Evolutionary conservation across 1,284 basidiomycete species (phyloP).

Genomic region (Cutaneotrichosporon sp.): DNA sequence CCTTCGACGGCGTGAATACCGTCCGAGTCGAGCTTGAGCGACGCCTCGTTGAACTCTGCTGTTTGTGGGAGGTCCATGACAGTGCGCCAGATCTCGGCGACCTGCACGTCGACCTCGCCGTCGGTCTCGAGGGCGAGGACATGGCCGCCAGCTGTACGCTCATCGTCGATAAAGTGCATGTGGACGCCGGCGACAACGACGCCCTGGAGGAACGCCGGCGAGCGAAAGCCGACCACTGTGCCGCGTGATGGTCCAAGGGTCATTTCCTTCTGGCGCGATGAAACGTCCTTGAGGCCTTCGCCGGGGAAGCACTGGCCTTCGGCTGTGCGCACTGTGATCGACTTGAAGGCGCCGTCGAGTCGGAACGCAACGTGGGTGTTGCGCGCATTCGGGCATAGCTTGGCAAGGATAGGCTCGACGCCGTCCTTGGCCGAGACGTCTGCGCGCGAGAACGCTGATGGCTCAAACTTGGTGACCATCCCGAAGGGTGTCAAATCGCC

Average conservation of each 20-base stretch:
- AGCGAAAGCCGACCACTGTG: conserved; percentile 15
- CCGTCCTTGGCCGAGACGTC: conserved; percentile 4
- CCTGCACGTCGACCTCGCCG: conserved; percentile 12
- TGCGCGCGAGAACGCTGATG: not conserved
- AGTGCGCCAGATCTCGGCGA: conserved; percentile 6
- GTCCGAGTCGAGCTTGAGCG: conserved; percentile 7
- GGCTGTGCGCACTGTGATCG: conserved; percentile 12
- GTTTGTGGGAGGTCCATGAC: conserved; percentile 12
- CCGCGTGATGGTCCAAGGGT: conserved; percentile 5
- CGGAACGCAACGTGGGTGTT: conserved; percentile 18
- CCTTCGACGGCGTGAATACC: conserved; percentile 14
- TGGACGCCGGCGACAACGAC: conserved; percentile 16
- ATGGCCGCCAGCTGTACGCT: conserved; percentile 10
- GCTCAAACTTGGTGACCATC: conserved; percentile 9
- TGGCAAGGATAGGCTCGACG: conserved; percentile 5
- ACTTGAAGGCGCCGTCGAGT: conserved; percentile 13
- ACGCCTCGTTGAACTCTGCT: conserved; percentile 13
- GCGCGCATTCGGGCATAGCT: conserved; percentile 1
- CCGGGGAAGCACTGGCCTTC: conserved; percentile 13
- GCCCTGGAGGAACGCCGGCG: conserved; percentile 12
- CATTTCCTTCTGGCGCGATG: conserved; percentile 6
- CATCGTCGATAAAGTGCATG: conserved; percentile 19
- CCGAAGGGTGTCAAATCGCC: conserved; percentile 14
- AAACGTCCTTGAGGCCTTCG: conserved; percentile 11
- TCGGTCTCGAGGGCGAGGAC: conserved; percentile 17